Conservation (phyloP, 2,329 filamentous ascomycete genomes). For the Diaporthe vaccinii region DNA sequence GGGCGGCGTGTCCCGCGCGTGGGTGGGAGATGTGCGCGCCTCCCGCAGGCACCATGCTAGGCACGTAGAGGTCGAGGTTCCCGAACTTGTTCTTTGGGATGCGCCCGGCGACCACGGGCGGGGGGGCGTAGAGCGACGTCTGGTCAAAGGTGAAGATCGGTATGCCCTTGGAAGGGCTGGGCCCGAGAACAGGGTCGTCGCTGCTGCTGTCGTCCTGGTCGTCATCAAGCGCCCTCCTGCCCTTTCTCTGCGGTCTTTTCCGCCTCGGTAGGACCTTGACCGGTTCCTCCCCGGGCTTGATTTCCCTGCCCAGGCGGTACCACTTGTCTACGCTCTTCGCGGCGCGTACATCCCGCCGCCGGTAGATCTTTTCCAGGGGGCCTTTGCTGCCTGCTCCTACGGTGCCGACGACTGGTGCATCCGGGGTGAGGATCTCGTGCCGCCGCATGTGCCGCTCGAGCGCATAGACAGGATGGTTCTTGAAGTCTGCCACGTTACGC, state of each 20-base stretch:
- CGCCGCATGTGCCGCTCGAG: conserved; percentile 86
- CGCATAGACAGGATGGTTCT: conserved; percentile 85
- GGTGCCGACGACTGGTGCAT: conserved; percentile 79
- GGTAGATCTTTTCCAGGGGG: conserved; percentile 82
- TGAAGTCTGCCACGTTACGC: conserved; percentile 87
- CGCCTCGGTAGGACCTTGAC: conserved; percentile 77
- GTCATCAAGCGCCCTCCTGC: conserved; percentile 38
- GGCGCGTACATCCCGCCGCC: conserved; percentile 82
- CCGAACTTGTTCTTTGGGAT: conserved; percentile 94
- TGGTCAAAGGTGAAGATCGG: conserved; percentile 74
- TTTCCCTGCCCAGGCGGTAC: conserved; percentile 88
- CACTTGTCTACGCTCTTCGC: conserved; percentile 88
- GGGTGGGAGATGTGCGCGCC: conserved; percentile 78
- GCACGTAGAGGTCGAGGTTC: conserved; percentile 94
- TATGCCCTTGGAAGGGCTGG: conserved; percentile 59
- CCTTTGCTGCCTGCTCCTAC: conserved; percentile 76
- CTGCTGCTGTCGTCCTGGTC: conserved; percentile 61
- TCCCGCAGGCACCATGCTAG: conserved; percentile 89
- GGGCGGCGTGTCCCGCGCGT: conserved; percentile 78
- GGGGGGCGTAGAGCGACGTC: conserved; percentile 80
- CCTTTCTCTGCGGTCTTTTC: conserved; percentile 50
- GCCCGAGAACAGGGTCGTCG: conserved; percentile 59
- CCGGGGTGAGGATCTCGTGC: conserved; percentile 85
- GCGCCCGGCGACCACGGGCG: conserved; percentile 79
- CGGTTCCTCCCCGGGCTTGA: conserved; percentile 84